A percentile compares a stretch with the other conserved stretches of the same genome.
phyloP scores from a whole-genome alignment of 2,329 filamentous ascomycete genomes.

The Neofusicoccum sp. region DNA sequence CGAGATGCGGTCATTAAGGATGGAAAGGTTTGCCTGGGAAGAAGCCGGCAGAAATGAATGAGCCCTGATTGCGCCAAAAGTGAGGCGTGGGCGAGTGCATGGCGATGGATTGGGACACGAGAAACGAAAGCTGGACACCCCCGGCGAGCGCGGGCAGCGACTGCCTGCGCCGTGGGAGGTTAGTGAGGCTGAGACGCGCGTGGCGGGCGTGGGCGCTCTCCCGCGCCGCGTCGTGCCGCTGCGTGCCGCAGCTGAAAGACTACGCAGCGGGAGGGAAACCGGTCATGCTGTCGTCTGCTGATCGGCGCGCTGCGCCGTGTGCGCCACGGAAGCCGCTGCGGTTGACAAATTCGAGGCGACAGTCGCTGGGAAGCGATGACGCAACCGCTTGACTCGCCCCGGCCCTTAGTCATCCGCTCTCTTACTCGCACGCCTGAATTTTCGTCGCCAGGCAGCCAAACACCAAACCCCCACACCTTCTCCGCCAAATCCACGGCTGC shows the following conservation, averaged over 20 bases:
- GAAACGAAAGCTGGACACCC: not conserved
- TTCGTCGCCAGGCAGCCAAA: constrained; percentile 1
- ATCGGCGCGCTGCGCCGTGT: too few relatives aligned
- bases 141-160: not conserved
- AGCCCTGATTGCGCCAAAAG: too few relatives aligned
- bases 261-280: not conserved
- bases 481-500: not conserved
- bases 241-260: not conserved
- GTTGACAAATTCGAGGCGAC: too few relatives aligned
- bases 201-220: not conserved
- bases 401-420: not conserved
- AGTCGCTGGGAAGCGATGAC: not conserved
- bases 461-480: not conserved
- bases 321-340: too few relatives aligned
- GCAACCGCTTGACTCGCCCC: not conserved
- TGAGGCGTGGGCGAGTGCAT: not conserved
- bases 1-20: too few relatives aligned
- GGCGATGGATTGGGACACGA: not conserved
- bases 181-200: not conserved
- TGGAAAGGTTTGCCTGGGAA: too few relatives aligned
- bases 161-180: not conserved
- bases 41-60: not conserved
- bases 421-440: not conserved
- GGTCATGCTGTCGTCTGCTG: too few relatives aligned
- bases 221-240: not conserved